Percentiles rank a stretch among this genome's conserved stretches.
These are phyloP conservation scores for Gossypium anomalum DNA, from an alignment of 345 rosid genomes.

Conservation along the genomic window DNA sequence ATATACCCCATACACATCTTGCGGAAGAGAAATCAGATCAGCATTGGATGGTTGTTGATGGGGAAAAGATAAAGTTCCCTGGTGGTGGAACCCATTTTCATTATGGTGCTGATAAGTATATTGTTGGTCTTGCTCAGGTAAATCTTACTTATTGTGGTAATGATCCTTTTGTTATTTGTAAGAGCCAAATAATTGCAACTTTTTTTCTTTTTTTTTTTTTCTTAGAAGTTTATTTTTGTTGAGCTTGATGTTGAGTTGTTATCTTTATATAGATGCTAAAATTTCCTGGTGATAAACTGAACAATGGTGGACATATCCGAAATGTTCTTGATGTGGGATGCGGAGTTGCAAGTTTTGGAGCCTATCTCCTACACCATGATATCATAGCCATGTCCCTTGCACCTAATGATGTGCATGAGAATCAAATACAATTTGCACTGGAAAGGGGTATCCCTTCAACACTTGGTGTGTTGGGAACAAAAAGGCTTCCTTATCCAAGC, in stretches of 20 bases:
- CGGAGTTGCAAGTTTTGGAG: slow-evolving; percentile 99
- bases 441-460: slow-evolving; percentile 95
- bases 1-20: slow-evolving; percentile 94
- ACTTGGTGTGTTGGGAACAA: slow-evolving; percentile 94
- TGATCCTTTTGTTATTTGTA: neutral
- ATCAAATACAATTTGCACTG: slow-evolving; percentile 94
- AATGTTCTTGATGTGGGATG: slow-evolving; percentile 97
- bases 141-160: neutral
- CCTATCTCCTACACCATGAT: slow-evolving; percentile 79
- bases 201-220: neutral
- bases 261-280: slow-evolving; percentile 79
- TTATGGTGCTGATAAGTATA: slow-evolving; percentile 92
- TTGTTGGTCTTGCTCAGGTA: slow-evolving; percentile 79
- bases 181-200: neutral
- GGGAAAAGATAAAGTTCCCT: slow-evolving; percentile 92
- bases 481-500: slow-evolving; percentile 94
- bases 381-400: slow-evolving; percentile 93
- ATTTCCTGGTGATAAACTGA: slow-evolving; percentile 80
- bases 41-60: slow-evolving; percentile 96
- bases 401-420: slow-evolving; percentile 96
- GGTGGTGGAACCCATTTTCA: slow-evolving; percentile 99
- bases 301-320: slow-evolving; percentile 73
- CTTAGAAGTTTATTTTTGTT: neutral
- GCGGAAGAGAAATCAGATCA: slow-evolving; percentile 97
- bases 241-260: slow-evolving; percentile 9